Evolutionary conservation across 2,329 filamentous ascomycete genomes (phyloP).

Genomic region (Claviceps maximensis): DNA sequence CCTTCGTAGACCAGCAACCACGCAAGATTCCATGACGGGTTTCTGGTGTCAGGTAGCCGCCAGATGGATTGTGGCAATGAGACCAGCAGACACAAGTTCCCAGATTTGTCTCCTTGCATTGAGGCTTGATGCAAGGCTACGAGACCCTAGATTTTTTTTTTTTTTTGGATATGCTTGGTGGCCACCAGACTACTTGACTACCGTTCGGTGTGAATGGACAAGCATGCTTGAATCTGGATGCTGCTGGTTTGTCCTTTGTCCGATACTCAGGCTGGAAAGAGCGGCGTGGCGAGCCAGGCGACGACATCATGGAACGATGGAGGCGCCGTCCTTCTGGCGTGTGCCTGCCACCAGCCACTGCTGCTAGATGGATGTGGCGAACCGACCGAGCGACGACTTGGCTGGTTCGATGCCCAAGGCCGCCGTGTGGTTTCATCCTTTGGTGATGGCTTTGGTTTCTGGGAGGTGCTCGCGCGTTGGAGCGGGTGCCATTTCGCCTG

Average conservation of each 20-base stretch:
- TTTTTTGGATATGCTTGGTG: background rate
- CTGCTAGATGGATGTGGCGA: constrained; percentile 20
- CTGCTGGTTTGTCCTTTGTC: background rate
- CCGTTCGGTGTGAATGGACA: background rate
- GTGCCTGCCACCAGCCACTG: constrained; percentile 15
- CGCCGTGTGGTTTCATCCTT: background rate
- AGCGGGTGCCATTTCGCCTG: background rate
- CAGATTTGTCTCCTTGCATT: background rate
- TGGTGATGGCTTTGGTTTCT: background rate
- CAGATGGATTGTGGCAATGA: background rate
- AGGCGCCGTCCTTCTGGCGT: constrained; percentile 2
- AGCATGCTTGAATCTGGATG: background rate
- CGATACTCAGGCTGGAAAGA: background rate
- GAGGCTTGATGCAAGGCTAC: background rate
- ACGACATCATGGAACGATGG: background rate
- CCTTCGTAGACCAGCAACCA: background rate
- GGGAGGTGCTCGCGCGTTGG: background rate
- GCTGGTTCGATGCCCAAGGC: background rate
- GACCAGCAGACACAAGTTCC: background rate
- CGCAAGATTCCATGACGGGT: background rate
- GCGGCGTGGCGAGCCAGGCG: constrained; percentile 3
- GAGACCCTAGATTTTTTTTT: background rate
- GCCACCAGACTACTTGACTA: background rate
- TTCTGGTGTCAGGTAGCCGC: background rate
- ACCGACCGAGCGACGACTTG: constrained; percentile 6